phyloP scores from a whole-genome alignment of 2,329 filamentous ascomycete species.

The Microthyrium microscopicum region DNA sequence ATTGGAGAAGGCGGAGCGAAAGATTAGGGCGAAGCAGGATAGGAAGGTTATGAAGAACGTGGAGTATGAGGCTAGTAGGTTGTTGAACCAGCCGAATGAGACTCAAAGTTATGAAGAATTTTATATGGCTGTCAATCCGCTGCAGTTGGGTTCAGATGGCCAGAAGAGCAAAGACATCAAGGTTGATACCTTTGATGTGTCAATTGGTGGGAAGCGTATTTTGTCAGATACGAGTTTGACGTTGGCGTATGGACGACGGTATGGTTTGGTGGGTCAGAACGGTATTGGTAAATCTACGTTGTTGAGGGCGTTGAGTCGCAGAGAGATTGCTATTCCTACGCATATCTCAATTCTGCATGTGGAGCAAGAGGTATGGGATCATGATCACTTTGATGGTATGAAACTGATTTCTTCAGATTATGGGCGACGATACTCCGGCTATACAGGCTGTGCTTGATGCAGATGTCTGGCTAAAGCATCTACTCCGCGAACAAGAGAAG shows the following conservation, averaged over 20 bases:
- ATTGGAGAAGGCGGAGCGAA: constrained; percentile 93
- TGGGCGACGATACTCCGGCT: constrained; percentile 86
- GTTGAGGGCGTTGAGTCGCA: constrained; percentile 72
- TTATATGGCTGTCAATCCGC: constrained; percentile 97
- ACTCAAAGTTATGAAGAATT: constrained; percentile 96
- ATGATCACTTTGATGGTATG: neutral
- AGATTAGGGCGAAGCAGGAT: constrained; percentile 95
- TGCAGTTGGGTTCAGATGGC: constrained; percentile 59
- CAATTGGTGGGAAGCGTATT: constrained; percentile 77
- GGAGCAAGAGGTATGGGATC: constrained; percentile 75
- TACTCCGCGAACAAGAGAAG: constrained; percentile 77
- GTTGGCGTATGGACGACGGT: constrained; percentile 79
- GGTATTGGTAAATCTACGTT: constrained; percentile 83
- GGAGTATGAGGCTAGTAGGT: constrained; percentile 84
- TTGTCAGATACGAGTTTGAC: constrained; percentile 81
- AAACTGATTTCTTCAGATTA: constrained; percentile 42
- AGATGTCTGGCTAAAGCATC: constrained; percentile 94
- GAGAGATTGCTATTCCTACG: constrained; percentile 87
- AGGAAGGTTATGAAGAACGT: constrained; percentile 98
- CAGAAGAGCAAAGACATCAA: constrained; percentile 98
- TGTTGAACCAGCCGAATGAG: constrained; percentile 68
- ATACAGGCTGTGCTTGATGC: constrained; percentile 91
- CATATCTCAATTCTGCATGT: constrained; percentile 99
- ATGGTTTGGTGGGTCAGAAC: constrained; percentile 97
- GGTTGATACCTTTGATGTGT: constrained; percentile 87